These are phyloP conservation scores for Pseudisothecium myosuroides DNA, from an alignment of 225 moss, liverwort and hornwort species.

Conservation along the genomic window DNA sequence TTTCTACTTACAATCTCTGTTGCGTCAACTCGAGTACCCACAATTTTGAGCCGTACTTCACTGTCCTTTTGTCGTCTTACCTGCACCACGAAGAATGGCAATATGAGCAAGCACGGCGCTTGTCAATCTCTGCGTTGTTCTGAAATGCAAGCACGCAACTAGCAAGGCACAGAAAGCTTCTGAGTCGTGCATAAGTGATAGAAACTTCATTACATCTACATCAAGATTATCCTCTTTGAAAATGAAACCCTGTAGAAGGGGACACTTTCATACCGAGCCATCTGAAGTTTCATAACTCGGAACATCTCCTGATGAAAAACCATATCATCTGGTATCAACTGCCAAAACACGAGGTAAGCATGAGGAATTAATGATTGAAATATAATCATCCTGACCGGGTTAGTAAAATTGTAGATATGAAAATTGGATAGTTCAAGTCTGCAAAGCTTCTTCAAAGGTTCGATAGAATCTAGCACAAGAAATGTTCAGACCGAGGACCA, in stretches of 20 bases:
- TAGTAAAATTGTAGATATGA: neutral
- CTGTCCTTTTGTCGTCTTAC: no score
- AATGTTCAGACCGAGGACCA: neutral
- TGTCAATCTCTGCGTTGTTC: neutral
- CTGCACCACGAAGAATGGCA: constrained; percentile 4
- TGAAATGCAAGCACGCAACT: neutral
- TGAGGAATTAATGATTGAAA: neutral
- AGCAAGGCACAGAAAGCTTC: neutral
- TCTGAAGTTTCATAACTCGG: constrained; percentile 84
- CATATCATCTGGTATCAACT: constrained; percentile 96
- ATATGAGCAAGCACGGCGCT: neutral
- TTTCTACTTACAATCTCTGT: no score
- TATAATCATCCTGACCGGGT: neutral
- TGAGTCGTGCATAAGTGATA: neutral
- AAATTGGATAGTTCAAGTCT: neutral
- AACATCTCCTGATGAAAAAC: constrained; percentile 78
- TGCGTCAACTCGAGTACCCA: no score
- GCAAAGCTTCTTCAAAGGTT: neutral
- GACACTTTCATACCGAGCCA: constrained; percentile 45
- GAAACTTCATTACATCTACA: neutral
- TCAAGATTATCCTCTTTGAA: neutral
- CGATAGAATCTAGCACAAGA: neutral
- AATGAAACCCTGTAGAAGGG: neutral
- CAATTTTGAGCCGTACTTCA: no score
- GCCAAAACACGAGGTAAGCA: neutral